Percentiles rank a stretch among this genome's conserved stretches.
These are phyloP conservation scores for Cercospora citrullina DNA, from an alignment of 2,329 filamentous ascomycete species.

Conservation along the genomic window DNA sequence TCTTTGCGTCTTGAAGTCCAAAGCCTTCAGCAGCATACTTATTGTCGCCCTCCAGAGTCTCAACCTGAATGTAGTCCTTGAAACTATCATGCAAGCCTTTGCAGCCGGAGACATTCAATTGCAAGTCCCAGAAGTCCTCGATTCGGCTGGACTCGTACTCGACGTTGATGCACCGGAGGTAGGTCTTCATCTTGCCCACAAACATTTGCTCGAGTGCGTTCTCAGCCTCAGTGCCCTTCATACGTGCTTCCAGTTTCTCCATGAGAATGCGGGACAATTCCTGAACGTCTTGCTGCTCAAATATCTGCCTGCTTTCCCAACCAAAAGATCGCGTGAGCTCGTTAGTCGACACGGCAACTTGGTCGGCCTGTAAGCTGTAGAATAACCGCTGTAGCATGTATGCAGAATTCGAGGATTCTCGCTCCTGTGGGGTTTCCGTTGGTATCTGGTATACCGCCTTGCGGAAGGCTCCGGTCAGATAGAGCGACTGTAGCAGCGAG, in stretches of 20 bases:
- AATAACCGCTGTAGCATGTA: conserved; percentile 93
- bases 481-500: conserved; percentile 49
- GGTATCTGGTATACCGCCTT: conserved; percentile 98
- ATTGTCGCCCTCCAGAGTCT: conserved; percentile 96
- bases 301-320: conserved; percentile 97
- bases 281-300: conserved; percentile 98
- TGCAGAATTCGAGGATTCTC: conserved; percentile 71
- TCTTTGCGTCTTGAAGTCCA: conserved; percentile 93
- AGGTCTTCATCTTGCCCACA: conserved; percentile 97
- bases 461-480: conserved; percentile 76
- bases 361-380: conserved; percentile 88
- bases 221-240: conserved; percentile 94
- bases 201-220: conserved; percentile 89
- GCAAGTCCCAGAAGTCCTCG: conserved; percentile 99
- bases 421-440: conserved; percentile 78
- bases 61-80: conserved; percentile 92
- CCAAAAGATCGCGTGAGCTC: conserved; percentile 96
- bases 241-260: conserved; percentile 94
- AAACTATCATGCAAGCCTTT: conserved; percentile 92
- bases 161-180: conserved; percentile 97
- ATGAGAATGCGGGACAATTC: conserved; percentile 95
- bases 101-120: conserved; percentile 93
- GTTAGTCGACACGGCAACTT: conserved; percentile 79
- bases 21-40: conserved; percentile 93
- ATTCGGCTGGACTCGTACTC: conserved; percentile 93